A percentile compares a stretch with the other conserved stretches of the same genome.
These are phyloP conservation scores for Coemansia sp. DNA, from an alignment of 192 early-diverging fungal genomes.

Conservation along the genomic window DNA sequence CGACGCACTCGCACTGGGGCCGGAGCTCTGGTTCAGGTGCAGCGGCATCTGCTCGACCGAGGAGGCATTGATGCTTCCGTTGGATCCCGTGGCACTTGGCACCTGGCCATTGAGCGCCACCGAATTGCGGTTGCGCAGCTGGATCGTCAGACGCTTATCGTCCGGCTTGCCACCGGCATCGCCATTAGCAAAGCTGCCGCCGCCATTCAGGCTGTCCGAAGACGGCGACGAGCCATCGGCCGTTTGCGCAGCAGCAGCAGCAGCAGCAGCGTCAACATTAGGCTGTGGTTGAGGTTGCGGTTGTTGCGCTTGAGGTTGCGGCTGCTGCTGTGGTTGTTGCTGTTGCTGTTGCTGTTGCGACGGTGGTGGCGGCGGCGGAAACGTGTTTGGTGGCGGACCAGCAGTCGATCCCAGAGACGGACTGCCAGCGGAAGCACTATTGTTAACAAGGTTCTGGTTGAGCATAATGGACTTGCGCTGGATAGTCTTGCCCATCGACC, in stretches of 20 bases:
- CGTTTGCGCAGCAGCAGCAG: not conserved
- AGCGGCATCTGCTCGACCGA: constrained; percentile 1
- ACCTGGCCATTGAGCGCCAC: constrained; percentile 7
- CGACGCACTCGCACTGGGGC: not conserved
- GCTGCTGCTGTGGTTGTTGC: too few relatives aligned
- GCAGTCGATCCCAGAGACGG: not conserved
- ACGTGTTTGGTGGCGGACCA: not conserved
- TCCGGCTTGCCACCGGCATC: constrained; percentile 19
- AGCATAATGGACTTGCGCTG: constrained; percentile 46
- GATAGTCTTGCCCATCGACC: constrained; percentile 11
- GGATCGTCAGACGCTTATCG: constrained; percentile 53
- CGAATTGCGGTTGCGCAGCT: constrained; percentile 54
- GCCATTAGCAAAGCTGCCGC: not conserved
- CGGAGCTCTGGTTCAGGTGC: not conserved
- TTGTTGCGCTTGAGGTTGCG: too few relatives aligned
- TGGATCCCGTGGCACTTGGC: not conserved
- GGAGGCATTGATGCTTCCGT: not conserved
- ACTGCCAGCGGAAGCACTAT: not conserved
- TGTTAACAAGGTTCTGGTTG: constrained; percentile 23
- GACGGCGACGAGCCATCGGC: constrained; percentile 9
- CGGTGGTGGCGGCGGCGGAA: not conserved
- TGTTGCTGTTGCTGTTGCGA: not conserved
- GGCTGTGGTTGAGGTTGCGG: too few relatives aligned
- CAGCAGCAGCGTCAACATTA: not conserved
- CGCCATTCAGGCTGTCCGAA: not conserved